phyloP scores from a whole-genome alignment of 2,329 filamentous ascomycete species.

The Lachnellula hyalina region DNA sequence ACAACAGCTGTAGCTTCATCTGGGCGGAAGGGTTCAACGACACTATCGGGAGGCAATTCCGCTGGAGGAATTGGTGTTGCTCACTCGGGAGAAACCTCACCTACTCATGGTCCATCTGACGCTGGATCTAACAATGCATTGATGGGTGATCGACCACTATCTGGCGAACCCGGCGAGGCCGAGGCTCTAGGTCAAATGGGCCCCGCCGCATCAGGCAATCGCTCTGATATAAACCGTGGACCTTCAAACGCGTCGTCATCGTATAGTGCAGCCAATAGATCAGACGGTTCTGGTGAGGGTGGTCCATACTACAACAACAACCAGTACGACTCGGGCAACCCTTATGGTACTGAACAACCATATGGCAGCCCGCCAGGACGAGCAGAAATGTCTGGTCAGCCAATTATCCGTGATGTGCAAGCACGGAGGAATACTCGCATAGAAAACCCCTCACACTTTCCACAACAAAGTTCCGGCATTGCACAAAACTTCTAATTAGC shows the following conservation, averaged over 20 bases:
- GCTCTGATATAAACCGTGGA: slow-evolving; percentile 74
- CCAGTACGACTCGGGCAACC: slow-evolving; percentile 52
- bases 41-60: slow-evolving; percentile 67
- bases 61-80: slow-evolving; percentile 51
- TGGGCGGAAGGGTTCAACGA: slow-evolving; percentile 82
- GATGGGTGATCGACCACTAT: slow-evolving; percentile 43
- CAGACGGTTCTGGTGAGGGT: slow-evolving; percentile 57
- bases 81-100: slow-evolving; percentile 70
- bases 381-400: slow-evolving; percentile 51
- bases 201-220: slow-evolving; percentile 61
- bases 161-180: slow-evolving; percentile 65
- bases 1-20: slow-evolving; percentile 64
- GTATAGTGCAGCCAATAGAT: slow-evolving; percentile 78
- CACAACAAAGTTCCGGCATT: slow-evolving; percentile 90
- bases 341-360: slow-evolving; percentile 43
- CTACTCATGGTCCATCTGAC: slow-evolving; percentile 62
- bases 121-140: slow-evolving; percentile 65
- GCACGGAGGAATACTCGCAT: slow-evolving; percentile 92
- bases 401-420: slow-evolving; percentile 88
- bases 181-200: slow-evolving; percentile 82
- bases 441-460: slow-evolving; percentile 82
- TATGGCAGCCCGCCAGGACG: slow-evolving; percentile 33
- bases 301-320: slow-evolving; percentile 48
- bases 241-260: slow-evolving; percentile 94
- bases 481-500: slow-evolving; percentile 81